phyloP scores from a whole-genome alignment of 192 early-diverging fungal species.

The Coemansia erecta region DNA sequence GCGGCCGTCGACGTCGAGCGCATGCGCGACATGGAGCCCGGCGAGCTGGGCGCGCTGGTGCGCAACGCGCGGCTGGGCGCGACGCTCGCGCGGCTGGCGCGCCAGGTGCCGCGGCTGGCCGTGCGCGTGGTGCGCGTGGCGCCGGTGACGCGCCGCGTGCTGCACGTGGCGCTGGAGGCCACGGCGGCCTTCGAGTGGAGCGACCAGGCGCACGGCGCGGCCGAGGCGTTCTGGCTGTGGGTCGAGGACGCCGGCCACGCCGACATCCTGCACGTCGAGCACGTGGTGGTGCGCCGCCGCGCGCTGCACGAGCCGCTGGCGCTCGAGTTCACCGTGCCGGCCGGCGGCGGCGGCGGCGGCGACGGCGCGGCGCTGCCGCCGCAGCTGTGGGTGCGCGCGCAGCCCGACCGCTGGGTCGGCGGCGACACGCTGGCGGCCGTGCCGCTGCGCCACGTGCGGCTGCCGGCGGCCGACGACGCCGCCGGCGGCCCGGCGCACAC shows the following conservation, averaged over 20 bases:
- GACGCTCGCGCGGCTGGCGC: conserved; percentile 68
- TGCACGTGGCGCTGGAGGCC: conserved; percentile 77
- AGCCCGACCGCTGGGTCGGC: conserved; percentile 96
- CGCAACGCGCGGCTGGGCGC: conserved; percentile 75
- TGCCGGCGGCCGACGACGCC: conserved; percentile 80
- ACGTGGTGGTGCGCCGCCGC: conserved; percentile 74
- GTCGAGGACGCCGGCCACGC: conserved; percentile 87
- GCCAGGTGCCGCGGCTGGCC: conserved; percentile 82
- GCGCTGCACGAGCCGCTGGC: conserved; percentile 88
- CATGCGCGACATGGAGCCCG: conserved; percentile 80
- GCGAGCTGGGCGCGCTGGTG: conserved; percentile 86
- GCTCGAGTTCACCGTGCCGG: conserved; percentile 85
- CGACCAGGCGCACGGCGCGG: conserved; percentile 85
- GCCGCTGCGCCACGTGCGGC: conserved; percentile 87
- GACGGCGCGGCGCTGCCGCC: conserved; percentile 86
- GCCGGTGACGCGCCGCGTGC: conserved; percentile 92
- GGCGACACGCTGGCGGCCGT: conserved; percentile 81
- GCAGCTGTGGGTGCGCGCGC: conserved; percentile 88
- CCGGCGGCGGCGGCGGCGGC: conserved; percentile 88
- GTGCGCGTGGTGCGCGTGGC: conserved; percentile 73
- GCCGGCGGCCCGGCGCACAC: conserved; percentile 84
- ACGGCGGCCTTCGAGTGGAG: conserved; percentile 92
- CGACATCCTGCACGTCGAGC: conserved; percentile 92
- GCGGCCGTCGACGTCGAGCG: conserved; percentile 54
- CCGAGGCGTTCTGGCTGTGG: conserved; percentile 96